Conservation (phyloP, 1,139 yeast genomes). For the Geotrichum siamense region DNA sequence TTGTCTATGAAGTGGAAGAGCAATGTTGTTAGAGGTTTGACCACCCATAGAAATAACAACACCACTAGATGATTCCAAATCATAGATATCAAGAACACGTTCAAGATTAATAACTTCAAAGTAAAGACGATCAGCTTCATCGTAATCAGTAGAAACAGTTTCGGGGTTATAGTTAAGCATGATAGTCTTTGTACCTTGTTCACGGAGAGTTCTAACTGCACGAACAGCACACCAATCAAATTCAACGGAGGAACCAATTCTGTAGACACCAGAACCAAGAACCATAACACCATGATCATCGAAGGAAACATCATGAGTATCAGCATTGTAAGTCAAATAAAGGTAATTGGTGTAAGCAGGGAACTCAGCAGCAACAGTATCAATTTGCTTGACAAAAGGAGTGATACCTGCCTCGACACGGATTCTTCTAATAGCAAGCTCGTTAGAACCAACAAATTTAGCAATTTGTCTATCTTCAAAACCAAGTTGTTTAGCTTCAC, state of each 20-base stretch:
- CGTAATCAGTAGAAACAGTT: constrained; percentile 96
- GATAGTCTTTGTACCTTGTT: constrained; percentile 78
- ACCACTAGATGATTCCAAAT: constrained; percentile 80
- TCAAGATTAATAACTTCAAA: constrained; percentile 93
- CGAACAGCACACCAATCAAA: constrained; percentile 99
- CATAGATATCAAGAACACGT: constrained; percentile 96
- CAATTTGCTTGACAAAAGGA: constrained; percentile 95
- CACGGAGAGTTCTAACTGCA: constrained; percentile 90
- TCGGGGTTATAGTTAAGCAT: constrained; percentile 98
- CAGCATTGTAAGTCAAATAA: constrained; percentile 93
- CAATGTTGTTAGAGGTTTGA: constrained; percentile 95
- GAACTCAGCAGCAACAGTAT: constrained; percentile 97
- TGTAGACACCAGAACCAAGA: constrained; percentile 95
- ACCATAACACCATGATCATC: constrained; percentile 91
- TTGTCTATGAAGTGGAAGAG: constrained; percentile 63
- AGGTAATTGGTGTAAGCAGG: constrained; percentile 95
- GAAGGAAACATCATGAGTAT: constrained; percentile 74
- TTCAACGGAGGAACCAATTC: constrained; percentile 97
- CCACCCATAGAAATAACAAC: constrained; percentile 97
- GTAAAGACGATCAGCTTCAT: constrained; percentile 94
- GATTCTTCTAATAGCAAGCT: constrained; percentile 61
- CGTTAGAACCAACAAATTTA: constrained; percentile 57
- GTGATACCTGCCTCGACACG: constrained; percentile 47
- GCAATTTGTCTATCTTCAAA: constrained; percentile 94
- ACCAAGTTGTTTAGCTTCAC: constrained; percentile 90